A percentile compares a stretch with the other conserved stretches of the same genome.
Evolutionary conservation across 2,329 filamentous ascomycete species (phyloP).

Genomic region (Alternaria burnsii): DNA sequence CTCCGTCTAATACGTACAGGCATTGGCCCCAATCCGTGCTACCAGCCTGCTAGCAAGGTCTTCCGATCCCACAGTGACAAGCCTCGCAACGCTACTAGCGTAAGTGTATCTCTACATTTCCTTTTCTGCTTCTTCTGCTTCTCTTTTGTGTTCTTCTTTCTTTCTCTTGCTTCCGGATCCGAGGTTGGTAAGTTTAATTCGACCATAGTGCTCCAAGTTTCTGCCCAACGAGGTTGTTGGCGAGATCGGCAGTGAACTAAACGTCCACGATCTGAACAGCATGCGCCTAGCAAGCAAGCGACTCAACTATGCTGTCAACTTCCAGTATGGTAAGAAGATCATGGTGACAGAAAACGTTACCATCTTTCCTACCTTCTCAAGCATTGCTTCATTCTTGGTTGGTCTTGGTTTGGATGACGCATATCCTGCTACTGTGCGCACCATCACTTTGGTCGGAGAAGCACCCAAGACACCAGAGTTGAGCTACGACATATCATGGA

Average conservation of each 20-base stretch:
- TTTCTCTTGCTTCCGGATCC: background rate
- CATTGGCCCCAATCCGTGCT: background rate
- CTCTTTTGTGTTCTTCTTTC: background rate
- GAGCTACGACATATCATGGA: background rate
- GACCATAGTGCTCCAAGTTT: background rate
- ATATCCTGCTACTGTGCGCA: constrained; percentile 1
- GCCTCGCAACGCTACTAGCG: background rate
- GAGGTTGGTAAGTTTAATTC: background rate
- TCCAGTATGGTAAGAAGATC: constrained; percentile 6
- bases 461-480: constrained; percentile 1
- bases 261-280: background rate
- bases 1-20: background rate
- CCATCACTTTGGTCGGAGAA: constrained; percentile 22
- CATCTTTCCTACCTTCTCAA: constrained; percentile 9
- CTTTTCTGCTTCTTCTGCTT: background rate
- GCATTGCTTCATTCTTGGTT: constrained; percentile 8
- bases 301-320: background rate
- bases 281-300: constrained; percentile 3
- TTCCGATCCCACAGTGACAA: background rate
- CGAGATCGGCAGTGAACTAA: background rate
- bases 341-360: background rate
- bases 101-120: background rate
- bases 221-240: constrained; percentile 4
- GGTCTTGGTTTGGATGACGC: background rate
- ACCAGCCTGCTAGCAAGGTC: background rate